Evolutionary conservation across 345 rosid genomes (phyloP), one percentile per base, ranked within the genome.

Genomic region (Ailanthus altissimus): DNA sequence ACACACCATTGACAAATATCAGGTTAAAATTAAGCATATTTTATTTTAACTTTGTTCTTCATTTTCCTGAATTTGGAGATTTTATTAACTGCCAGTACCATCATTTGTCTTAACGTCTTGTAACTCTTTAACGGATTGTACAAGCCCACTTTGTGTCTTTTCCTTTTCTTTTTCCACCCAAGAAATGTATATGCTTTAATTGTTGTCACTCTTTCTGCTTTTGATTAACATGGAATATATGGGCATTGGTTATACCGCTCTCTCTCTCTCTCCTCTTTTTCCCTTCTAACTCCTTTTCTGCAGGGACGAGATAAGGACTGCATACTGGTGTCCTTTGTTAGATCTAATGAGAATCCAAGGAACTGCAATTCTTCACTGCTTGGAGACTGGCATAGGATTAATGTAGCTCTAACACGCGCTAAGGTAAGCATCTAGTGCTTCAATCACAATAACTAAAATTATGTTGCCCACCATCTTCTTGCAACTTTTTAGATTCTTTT

Each of bases 241-340:
- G 81, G 38, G 6, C 61, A 32, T 42, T 36, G 49, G 2, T 53
- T 45, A 6, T 16, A 28, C n/a, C n/a, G n/a, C n/a, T n/a, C n/a
- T n/a, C 45, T 38, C 9, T 62, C 36, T 61, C 12, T 36, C 16
- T 62, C 16, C 4, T 62, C 5, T 36, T 36, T 62, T 36, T 1
- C 23, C 18, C 20, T 23, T 28, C 50, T 28, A 61, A 23, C 25
- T 72, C 57, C 64, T 60, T 75, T 67, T 67, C 56, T 57, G 23
- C 85, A 92, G 99, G 99, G 99, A 81, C 85, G 99, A 80, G 99
- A 95, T 80, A 95, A 93, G 77, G 99, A 92, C 77, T 93, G 99
- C 87, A 88, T 95, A 86, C 36, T 94, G 76, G 86, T 92, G 16
- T 95, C 99, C 2, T 95, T 95, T 75, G 99, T 90, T 60, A 86